These are phyloP conservation scores for Vaccinium vitisidaea DNA, from an alignment of 148 eudicot species.

Conservation along the genomic window DNA sequence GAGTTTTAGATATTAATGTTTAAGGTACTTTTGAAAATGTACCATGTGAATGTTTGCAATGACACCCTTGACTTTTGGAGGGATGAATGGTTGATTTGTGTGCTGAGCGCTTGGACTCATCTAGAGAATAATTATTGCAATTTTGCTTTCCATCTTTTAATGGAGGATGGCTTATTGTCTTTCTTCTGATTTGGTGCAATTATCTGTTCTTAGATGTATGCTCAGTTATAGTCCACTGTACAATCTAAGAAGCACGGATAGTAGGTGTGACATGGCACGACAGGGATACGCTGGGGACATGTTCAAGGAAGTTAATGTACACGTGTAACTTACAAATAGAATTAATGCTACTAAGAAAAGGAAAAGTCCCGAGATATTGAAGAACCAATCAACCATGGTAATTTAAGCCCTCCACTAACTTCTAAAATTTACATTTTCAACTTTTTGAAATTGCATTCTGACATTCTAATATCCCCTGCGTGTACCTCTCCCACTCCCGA, in stretches of 20 bases:
- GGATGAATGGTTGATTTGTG: background rate
- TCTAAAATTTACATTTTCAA: background rate
- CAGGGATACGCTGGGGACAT: background rate
- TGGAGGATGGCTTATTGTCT: background rate
- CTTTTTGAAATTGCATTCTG: background rate
- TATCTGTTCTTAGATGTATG: background rate
- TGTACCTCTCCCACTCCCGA: background rate
- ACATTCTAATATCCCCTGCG: background rate
- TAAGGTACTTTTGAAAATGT: background rate
- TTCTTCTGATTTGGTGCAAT: constrained; percentile 6
- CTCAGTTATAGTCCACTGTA: background rate
- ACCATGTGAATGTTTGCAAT: background rate
- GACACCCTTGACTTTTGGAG: background rate
- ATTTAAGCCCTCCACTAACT: background rate
- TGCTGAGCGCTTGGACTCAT: background rate
- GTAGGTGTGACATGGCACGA: background rate
- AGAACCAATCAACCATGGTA: background rate
- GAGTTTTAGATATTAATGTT: background rate
- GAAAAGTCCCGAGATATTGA: background rate
- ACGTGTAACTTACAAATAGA: too few relatives aligned
- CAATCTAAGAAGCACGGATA: background rate
- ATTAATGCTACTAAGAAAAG: too few relatives aligned
- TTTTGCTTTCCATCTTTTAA: background rate
- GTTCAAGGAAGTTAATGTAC: background rate
- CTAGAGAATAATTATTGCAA: background rate